phyloP scores from a whole-genome alignment of 768 basidiomycete species.

The Agaricus bisporus region DNA sequence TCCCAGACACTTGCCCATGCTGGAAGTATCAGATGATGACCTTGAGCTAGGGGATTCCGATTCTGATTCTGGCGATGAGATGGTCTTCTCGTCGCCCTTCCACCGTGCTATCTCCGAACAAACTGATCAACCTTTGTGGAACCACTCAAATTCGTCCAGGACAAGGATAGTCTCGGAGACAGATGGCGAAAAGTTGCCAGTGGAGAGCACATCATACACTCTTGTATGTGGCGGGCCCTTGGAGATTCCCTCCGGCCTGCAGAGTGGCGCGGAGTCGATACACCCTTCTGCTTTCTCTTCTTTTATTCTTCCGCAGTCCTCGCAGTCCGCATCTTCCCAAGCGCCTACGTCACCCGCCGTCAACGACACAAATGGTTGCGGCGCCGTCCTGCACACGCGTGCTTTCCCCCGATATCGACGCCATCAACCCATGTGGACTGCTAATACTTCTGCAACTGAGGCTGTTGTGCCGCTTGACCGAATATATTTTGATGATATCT shows the following conservation, averaged over 20 bases:
- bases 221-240: constrained; percentile 24
- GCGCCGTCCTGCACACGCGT: constrained; percentile 49
- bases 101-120: constrained; percentile 4
- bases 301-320: constrained; percentile 31
- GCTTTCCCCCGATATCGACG: constrained; percentile 27
- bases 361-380: constrained; percentile 51
- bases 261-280: constrained; percentile 5
- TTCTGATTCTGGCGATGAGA: constrained; percentile 12
- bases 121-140: constrained; percentile 10
- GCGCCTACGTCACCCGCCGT: constrained; percentile 10
- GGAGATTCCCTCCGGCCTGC: constrained; percentile 2
- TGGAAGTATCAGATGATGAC: constrained; percentile 6
- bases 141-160: constrained; percentile 14
- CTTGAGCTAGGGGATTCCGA: constrained; percentile 11
- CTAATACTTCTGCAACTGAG: constrained; percentile 45
- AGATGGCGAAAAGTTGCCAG: constrained; percentile 8
- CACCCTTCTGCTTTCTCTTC: constrained; percentile 12
- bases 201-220: constrained; percentile 20
- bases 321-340: constrained; percentile 19
- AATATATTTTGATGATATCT: constrained; percentile 9
- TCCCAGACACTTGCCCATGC: constrained; percentile 6
- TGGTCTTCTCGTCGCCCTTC: constrained; percentile 10
- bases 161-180: constrained; percentile 7
- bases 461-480: constrained; percentile 41
- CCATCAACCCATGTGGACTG: constrained; percentile 45